Conservation (phyloP, 768 basidiomycete species). For the Termitomyces sp. region DNA sequence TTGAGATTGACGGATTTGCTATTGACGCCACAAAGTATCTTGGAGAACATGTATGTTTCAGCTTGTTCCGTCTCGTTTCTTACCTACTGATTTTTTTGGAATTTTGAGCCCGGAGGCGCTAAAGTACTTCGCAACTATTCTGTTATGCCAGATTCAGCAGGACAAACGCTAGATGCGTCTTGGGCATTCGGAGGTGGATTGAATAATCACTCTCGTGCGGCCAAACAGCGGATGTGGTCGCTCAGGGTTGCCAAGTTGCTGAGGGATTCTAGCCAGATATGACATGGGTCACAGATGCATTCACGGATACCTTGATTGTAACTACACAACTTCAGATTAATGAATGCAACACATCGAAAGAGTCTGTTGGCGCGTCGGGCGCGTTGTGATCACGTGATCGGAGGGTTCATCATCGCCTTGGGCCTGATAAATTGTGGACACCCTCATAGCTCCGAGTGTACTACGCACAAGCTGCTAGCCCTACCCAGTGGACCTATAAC, state of each 20-base stretch:
- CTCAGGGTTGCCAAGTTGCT: slow-evolving; percentile 42
- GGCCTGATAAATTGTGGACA: slow-evolving; percentile 11
- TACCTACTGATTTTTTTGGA: not conserved
- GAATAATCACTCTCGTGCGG: slow-evolving; percentile 66
- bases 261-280: not conserved
- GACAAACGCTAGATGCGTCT: slow-evolving; percentile 36
- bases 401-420: slow-evolving; percentile 11
- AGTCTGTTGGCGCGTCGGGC: slow-evolving; percentile 9
- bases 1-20: slow-evolving; percentile 56
- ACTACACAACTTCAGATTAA: not conserved
- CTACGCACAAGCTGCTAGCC: slow-evolving; percentile 5
- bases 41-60: slow-evolving; percentile 57
- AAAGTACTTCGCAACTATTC: not conserved
- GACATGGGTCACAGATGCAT: not conserved
- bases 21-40: slow-evolving; percentile 61
- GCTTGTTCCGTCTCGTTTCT: not conserved
- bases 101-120: not conserved
- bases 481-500: slow-evolving; percentile 3
- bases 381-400: slow-evolving; percentile 17
- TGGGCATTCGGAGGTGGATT: slow-evolving; percentile 69
- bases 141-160: slow-evolving; percentile 1
- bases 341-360: not conserved
- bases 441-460: slow-evolving; percentile 5
- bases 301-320: not conserved
- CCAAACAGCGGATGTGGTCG: slow-evolving; percentile 42